These are phyloP conservation scores for Fusarium scirpi DNA, from an alignment of 2,329 filamentous ascomycete species.

Conservation along the genomic window DNA sequence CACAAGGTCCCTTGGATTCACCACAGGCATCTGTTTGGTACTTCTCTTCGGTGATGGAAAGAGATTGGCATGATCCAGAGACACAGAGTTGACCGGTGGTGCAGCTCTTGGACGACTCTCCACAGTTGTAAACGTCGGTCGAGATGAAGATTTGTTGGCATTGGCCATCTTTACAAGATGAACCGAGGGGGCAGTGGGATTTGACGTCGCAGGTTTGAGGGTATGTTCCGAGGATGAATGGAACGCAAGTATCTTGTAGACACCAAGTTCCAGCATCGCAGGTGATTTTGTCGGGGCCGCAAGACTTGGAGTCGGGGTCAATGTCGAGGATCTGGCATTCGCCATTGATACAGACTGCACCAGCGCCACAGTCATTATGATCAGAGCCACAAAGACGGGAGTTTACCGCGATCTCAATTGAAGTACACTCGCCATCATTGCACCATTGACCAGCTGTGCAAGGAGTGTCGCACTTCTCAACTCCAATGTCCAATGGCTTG, in stretches of 20 bases:
- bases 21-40: slow-evolving; percentile 9
- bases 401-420: slow-evolving; percentile 31
- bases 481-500: slow-evolving; percentile 13
- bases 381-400: slow-evolving; percentile 14
- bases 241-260: slow-evolving; percentile 23
- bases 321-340: slow-evolving; percentile 25
- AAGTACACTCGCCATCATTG: slow-evolving; percentile 12
- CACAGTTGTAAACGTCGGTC: slow-evolving; percentile 27
- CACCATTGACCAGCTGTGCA: slow-evolving; percentile 34
- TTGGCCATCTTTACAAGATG: slow-evolving; percentile 13
- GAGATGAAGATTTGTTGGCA: slow-evolving; percentile 29
- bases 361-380: neutral
- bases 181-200: slow-evolving; percentile 10
- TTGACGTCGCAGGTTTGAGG: slow-evolving; percentile 24
- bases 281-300: slow-evolving; percentile 12
- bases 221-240: slow-evolving; percentile 36
- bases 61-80: slow-evolving; percentile 17
- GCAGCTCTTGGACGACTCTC: slow-evolving; percentile 8
- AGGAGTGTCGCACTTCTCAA: neutral
- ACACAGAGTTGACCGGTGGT: slow-evolving; percentile 31
- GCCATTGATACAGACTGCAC: slow-evolving; percentile 31
- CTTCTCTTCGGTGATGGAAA: slow-evolving; percentile 7
- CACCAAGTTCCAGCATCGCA: slow-evolving; percentile 40
- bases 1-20: slow-evolving; percentile 3
- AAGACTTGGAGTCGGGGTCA: slow-evolving; percentile 25